Percentiles rank a stretch among this genome's conserved stretches.
Conservation (phyloP, 2,329 filamentous ascomycete genomes). For the Colletotrichum viniferum region DNA sequence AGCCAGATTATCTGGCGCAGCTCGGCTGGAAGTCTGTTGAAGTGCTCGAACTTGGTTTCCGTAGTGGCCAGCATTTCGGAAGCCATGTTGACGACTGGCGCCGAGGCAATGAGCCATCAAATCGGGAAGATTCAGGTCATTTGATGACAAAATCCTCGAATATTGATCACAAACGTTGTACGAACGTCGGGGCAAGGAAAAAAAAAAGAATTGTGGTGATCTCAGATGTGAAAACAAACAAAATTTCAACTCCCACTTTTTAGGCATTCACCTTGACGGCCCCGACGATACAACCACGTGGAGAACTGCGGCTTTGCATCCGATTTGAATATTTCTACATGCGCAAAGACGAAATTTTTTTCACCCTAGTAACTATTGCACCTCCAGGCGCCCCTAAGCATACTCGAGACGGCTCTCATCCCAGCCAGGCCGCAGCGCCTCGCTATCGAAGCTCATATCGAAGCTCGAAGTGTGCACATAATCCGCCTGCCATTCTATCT, state of each 20-base stretch:
- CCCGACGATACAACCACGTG: not conserved
- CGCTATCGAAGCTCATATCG: slow-evolving; percentile 51
- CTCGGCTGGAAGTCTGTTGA: not conserved
- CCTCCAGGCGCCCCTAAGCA: slow-evolving; percentile 14
- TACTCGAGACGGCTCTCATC: slow-evolving; percentile 39
- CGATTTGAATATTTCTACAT: not conserved
- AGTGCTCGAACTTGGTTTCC: not conserved
- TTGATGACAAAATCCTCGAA: not conserved
- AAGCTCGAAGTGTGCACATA: slow-evolving; percentile 59
- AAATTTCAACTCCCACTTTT: not conserved
- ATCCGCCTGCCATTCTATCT: slow-evolving; percentile 55
- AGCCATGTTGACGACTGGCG: not conserved
- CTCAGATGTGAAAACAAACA: not conserved
- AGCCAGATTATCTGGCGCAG: not conserved
- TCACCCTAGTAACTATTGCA: too few relatives aligned
- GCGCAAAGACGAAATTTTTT: not conserved
- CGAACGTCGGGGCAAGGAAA: not conserved
- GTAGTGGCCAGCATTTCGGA: not conserved
- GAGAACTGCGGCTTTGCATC: not conserved
- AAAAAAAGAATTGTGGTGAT: not conserved
- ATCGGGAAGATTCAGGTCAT: not conserved
- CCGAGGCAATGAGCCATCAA: not conserved
- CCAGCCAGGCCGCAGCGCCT: slow-evolving; percentile 58
- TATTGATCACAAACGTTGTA: not conserved
- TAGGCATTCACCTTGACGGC: not conserved